Evolutionary conservation across 352 stramenopile species (phyloP), one percentile per base, ranked within the genome.

Genomic region (Phytophthora hibernalis): DNA sequence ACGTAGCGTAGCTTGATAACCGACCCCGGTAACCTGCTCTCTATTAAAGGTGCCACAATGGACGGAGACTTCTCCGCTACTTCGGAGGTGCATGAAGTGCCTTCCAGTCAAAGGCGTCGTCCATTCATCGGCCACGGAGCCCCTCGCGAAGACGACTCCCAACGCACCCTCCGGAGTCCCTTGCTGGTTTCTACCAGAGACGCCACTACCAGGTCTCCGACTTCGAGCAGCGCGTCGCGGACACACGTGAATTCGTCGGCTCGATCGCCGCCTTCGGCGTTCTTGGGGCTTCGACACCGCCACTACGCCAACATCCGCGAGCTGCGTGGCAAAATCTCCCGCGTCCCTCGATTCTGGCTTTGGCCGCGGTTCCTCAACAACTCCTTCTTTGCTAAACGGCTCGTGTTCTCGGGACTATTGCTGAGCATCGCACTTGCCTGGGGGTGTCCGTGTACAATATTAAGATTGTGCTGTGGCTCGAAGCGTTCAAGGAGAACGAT

Each of bases 321-420:
- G 4, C 35, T 70, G 5, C 63, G 54, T 21, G 63, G 63, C 44
- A 70, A 70, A 56, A 66, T 70, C 63, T 77, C 82, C 12, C 50
- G 53, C 6, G 76, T 89, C 53, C 82, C 80, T 28, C 62, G 65
- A n/a, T 68, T 76, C 33, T 87, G 82, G 53, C 65, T 90, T 35
- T 77, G 63, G 60, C 78, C 74, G 24, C 68, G 75, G 65, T 88
- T 77, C 64, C 63, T 78, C n/a, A 68, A 85, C 54, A 93, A 92
- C 60, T 93, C 83, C 33, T 93, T 90, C 71, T 93, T 93, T 42
- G 83, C 85, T 28, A 70, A 68, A 26, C 80, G 83, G 0, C 54
- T 93, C 28, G 50, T 92, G 48, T 69, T 68, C 22, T 62, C 79
- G 7, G 77, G 83, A 2, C 24, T 74, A n/a, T 26, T 69, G 38